Evolutionary conservation across 2,329 filamentous ascomycete genomes (phyloP).

Genomic region (Fonsecaea nubica): DNA sequence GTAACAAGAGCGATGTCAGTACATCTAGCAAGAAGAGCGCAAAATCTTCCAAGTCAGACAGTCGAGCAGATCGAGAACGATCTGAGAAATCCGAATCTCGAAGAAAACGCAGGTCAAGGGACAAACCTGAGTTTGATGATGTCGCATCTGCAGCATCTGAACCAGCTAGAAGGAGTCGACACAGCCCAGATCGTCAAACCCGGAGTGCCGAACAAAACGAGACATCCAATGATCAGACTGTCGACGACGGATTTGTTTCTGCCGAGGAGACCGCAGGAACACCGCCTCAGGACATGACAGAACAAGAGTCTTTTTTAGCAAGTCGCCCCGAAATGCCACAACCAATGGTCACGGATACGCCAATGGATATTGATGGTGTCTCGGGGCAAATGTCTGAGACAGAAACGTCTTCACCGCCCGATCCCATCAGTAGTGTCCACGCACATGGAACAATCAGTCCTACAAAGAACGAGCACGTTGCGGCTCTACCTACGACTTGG

Average conservation of each 20-base stretch:
- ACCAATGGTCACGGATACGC: slow-evolving; percentile 49
- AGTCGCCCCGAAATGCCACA: slow-evolving; percentile 66
- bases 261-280: slow-evolving; percentile 33
- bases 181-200: slow-evolving; percentile 22
- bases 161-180: slow-evolving; percentile 17
- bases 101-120: slow-evolving; percentile 37
- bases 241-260: slow-evolving; percentile 40
- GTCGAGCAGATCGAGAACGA: slow-evolving; percentile 47
- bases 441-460: slow-evolving; percentile 34
- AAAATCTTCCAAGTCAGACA: slow-evolving; percentile 47
- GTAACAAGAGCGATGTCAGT: slow-evolving; percentile 38
- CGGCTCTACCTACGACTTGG: neutral
- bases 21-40: slow-evolving; percentile 42
- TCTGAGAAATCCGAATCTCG: slow-evolving; percentile 46
- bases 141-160: slow-evolving; percentile 21
- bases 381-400: slow-evolving; percentile 48
- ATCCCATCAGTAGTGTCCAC: slow-evolving; percentile 42
- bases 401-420: slow-evolving; percentile 30
- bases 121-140: slow-evolving; percentile 27
- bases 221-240: slow-evolving; percentile 41
- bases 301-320: slow-evolving; percentile 68
- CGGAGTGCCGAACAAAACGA: slow-evolving; percentile 43
- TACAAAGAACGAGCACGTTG: neutral
- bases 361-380: slow-evolving; percentile 50
- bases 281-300: slow-evolving; percentile 38